These are phyloP conservation scores for Delonix regia DNA, from an alignment of 306 rosid genomes.

Conservation along the genomic window DNA sequence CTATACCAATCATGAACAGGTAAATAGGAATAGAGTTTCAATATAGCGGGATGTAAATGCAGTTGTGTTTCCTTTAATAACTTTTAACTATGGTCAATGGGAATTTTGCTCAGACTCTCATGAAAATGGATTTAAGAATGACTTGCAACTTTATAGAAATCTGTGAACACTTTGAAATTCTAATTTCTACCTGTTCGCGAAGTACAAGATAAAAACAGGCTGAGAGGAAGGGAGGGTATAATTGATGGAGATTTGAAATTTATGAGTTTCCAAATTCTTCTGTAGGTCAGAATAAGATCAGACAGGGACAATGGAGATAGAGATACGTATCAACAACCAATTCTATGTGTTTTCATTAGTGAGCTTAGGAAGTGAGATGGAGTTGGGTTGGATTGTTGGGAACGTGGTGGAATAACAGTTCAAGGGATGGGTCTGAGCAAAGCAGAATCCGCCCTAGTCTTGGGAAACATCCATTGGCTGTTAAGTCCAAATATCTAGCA, in stretches of 20 bases:
- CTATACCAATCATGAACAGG: not conserved
- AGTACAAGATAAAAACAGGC: not conserved
- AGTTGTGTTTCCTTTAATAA: not conserved
- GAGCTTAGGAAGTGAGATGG: not conserved
- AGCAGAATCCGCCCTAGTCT: not conserved
- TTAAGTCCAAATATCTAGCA: not conserved
- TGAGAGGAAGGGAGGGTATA: not conserved
- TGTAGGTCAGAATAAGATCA: not conserved
- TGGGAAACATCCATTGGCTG: not conserved
- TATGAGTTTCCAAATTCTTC: not conserved
- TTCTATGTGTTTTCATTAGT: not conserved
- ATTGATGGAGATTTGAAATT: not conserved
- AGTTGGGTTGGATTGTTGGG: not conserved
- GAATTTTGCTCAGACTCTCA: not conserved
- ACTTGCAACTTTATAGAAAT: not conserved
- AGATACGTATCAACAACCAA: not conserved
- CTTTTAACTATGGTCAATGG: not conserved
- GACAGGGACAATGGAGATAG: not conserved
- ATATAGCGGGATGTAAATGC: not conserved
- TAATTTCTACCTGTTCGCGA: not conserved
- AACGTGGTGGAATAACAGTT: not conserved
- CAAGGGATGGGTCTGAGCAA: not conserved
- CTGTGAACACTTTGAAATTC: not conserved
- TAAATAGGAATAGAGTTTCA: conserved; percentile 6
- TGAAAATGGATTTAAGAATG: not conserved